Evolutionary conservation across 108 stramenopile genomes (phyloP), one percentile per base, ranked within the genome.

Genomic region (Bacterosira constricta): DNA sequence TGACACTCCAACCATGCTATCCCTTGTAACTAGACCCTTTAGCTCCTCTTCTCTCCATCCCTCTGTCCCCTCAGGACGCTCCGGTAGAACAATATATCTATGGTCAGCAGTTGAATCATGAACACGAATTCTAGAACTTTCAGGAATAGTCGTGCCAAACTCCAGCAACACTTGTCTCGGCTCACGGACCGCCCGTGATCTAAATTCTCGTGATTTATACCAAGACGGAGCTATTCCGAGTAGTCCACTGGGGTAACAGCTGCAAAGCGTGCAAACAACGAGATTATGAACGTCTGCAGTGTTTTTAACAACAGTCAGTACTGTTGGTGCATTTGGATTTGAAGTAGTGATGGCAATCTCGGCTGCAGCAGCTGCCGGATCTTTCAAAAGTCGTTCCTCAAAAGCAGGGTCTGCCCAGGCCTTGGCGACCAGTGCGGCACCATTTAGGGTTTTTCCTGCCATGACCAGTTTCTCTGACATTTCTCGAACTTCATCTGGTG

Each of bases 101-200:
- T 72, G 82, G 42, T 90, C 89, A 6, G 89, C 89, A 4, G 89
- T 90, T 18, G 83, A 84, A 70, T 90, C 89, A 46, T 90, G 89
- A 36, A 87, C 86, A 23, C 82, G 54, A 52, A 90, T 68, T 13
- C 17, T 25, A 31, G 31, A 11, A 4, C 30, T 38, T 6, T 55
- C 10, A 8, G 77, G 77, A 2, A 87, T 21, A 20, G 15, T 25
- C 5, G 68, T 54, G 11, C 82, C 84, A 65, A 90, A 90, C 45
- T 84, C 85, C 35, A 59, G 21, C 25, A 90, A 52, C 0, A 90
- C 75, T 21, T 39, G 30, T 30, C 89, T 49, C 9, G 89, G 89
- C 74, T 90, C 86, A 9, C 89, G 84, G 29, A 90, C 86, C 4
- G 84, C 83, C 23, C 89, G 83, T 23, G 86, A 46, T 13, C 89